phyloP scores from a whole-genome alignment of 2,329 filamentous ascomycete genomes.

The Calonectria ilicicola region DNA sequence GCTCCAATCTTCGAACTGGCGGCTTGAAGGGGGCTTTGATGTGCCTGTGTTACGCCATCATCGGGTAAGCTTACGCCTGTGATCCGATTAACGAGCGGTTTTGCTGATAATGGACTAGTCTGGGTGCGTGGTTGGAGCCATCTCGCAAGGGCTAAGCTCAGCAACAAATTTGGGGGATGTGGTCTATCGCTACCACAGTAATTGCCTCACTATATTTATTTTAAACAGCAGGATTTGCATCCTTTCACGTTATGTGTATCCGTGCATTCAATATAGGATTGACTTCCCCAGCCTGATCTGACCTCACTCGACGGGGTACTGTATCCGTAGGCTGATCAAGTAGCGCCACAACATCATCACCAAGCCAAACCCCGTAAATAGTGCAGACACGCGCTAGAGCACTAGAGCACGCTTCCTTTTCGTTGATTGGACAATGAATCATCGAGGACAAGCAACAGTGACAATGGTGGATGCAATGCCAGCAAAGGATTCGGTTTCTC shows the following conservation, averaged over 20 bases:
- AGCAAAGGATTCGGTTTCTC: background rate
- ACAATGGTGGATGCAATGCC: background rate
- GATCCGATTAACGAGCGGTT: background rate
- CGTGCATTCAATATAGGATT: background rate
- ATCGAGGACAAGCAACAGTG: background rate
- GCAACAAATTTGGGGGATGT: background rate
- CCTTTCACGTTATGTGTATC: background rate
- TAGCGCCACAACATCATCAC: background rate
- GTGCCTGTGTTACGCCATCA: constrained; percentile 63
- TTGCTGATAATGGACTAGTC: background rate
- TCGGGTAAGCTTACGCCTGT: constrained; percentile 43
- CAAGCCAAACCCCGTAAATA: background rate
- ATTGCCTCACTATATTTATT: background rate
- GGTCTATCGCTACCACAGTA: background rate
- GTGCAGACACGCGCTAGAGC: background rate
- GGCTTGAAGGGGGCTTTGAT: constrained; percentile 64
- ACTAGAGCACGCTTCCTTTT: background rate
- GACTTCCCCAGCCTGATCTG: background rate
- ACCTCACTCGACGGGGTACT: background rate
- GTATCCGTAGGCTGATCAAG: background rate
- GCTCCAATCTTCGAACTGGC: constrained; percentile 68
- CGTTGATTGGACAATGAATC: background rate
- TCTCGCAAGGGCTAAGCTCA: background rate
- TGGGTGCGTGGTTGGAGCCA: background rate
- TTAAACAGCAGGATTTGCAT: background rate